Base-by-base conservation (phyloP, 352 stramenopile genomes). In the Lagenidium sp. region DNA sequence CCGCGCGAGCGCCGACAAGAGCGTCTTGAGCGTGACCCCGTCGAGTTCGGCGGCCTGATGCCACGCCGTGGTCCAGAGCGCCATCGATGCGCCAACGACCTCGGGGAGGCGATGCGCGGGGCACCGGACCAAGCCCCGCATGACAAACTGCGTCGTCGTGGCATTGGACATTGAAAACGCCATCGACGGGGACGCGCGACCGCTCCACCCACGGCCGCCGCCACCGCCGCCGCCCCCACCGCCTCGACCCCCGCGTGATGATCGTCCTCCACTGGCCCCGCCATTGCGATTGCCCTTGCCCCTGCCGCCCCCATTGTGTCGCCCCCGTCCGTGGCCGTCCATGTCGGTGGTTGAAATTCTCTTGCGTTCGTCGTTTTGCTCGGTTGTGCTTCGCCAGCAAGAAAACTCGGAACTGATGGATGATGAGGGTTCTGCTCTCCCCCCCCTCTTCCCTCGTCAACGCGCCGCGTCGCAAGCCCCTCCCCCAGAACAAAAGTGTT, bases 1-100 rank as follows among this genome's bases (percentile, higher is more conserved):
- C 16, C 74, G 46, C 4, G 66, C 57, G n/a, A 87, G 18, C 1
- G 74, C 55, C 5, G 57, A 58, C 30, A 87, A 40, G 20, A 87
- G 36, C 4, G 61, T 50, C 7, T 60, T 55, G 11, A 84, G 22
- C 11, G 57, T 61, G 35, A 64, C 60, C 2, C 47, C 39, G 12
- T 67, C 61, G 12, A 87, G 50, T n/a, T 40, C 45, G 4, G 49
- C 52, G 0, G 50, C 55, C 6, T 53, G 43, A 29, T 60, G 57
- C 74, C 74, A 87, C 46, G 69, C 69, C 25, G 57, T 63, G 6
- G 52, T 47, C 74, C 74, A 87, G 26, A 56, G 31, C 32, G 62
- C 55, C 21, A 66, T 46, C 28, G 59, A 35, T 0, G 65, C 46
- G 2, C 57, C 43, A 6, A 84, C 60, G 2, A 55, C 47, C 36